Base-by-base conservation (phyloP, 345 rosid genomes). In the Boechera stricta region DNA sequence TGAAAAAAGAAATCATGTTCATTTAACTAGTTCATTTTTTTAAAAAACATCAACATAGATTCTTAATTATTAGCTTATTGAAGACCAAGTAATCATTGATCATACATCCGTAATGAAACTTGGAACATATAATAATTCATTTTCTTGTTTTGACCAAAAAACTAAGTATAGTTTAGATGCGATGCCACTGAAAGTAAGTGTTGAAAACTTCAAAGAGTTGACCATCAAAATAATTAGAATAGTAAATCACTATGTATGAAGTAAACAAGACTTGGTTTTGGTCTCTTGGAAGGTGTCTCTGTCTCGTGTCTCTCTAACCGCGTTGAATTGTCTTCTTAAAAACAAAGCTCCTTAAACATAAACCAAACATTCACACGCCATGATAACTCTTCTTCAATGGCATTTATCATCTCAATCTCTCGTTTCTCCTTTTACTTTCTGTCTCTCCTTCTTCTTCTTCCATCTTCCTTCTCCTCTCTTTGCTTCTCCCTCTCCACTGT, bases 401-500 rank as follows among this genome's bases (percentile, higher is more conserved):
- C 72, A 33, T 24, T 65, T 44, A 21, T 5, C 1, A 47, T 60
- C 67, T 58, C 45, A 0, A 15, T 16, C 66, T 58, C 56, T 45
- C 5, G 32, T 69, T 69, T 38, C 73, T 56, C 53, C 62, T 29
- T 39, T 12, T 39, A 52, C 62, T 38, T 41, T 12, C 10, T 2
- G 3, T 62, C 61, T 76, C 44, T 29, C 64, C 33, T 62, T 71
- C 13, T 32, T 66, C 73, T 45, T 56, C 24, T 70, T 21, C 21
- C 21, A 51, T 39, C 68, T 52, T 77, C 53, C 59, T 12, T 2
- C 67, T 57, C 70, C 69, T 1, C 60, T 65, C 38, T 3, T 71
- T 71, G 45, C 4, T 72, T 74, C 89, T 1, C 85, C 45, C 55
- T 90, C 67, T 77, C 97, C 5, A 86, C 93, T 0, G 67, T 93